Evolutionary conservation across 2,329 filamentous ascomycete species (phyloP), one percentile per base, ranked within the genome.

Genomic region (Beauveria rudraprayagi): DNA sequence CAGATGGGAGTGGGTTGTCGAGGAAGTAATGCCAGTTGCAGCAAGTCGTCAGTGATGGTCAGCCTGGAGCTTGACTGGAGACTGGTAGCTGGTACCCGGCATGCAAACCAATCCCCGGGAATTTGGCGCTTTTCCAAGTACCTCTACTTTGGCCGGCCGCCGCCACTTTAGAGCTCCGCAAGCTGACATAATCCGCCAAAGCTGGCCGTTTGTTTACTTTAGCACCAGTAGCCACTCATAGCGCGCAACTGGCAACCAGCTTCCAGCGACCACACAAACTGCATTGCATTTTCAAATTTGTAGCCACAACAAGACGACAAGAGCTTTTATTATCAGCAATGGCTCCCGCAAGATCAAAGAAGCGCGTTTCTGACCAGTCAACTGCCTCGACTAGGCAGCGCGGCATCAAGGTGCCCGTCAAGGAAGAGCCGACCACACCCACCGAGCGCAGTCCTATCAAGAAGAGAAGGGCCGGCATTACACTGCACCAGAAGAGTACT

Each of bases 401-500:
- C 46, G 61, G 61, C 22, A 59, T 67, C 47, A 66, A 65, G 63
- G 63, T 68, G 58, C 60, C 66, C 54, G 57, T 65, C 22, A 64
- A 55, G 50, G 69, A 66, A 44, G 70, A 66, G 22, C 73, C 74
- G 56, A 73, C 73, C 34, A 76, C 78, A 63, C 76, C 73, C 37
- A 72, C 68, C 64, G 73, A 70, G 65, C 77, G 77, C 71, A 88
- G 84, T 68, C 87, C 88, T 2, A 80, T 82, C 60, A 87, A 82
- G 73, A 88, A 83, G 75, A 80, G 75, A 65, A 80, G 76, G 68
- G 75, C 82, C 62, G 84, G 81, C 48, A 82, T 93, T 64, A 86
- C 85, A 3, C 72, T 83, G 61, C 80, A 80, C 46, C 91, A 96
- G 72, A 96, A 96, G 75, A 90, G 94, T 73, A 88, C 89, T 11